These are phyloP conservation scores for Paraphaeosphaeria sporulosa DNA, from an alignment of 2,329 filamentous ascomycete genomes.

Conservation along the genomic window DNA sequence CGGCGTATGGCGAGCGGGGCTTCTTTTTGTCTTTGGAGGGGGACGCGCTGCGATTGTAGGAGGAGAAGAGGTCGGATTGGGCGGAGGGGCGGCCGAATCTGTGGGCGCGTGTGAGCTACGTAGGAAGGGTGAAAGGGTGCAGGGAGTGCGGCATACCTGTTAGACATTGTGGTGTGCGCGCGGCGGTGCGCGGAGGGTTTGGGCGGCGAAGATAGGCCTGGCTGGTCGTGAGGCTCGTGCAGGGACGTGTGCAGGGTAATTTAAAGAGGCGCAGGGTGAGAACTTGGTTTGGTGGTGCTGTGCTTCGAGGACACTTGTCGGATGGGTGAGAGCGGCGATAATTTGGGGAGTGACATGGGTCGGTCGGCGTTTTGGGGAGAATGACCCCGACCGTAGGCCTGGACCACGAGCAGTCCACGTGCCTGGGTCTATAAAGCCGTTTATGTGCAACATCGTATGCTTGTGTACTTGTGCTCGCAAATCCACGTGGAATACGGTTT, in stretches of 20 bases:
- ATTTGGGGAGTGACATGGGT: conserved; percentile 10
- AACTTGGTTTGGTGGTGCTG: neutral
- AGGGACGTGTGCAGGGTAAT: neutral
- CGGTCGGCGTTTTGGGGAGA: conserved; percentile 18
- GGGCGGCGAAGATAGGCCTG: neutral
- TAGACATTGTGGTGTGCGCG: conserved; percentile 30
- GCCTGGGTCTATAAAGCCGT: neutral
- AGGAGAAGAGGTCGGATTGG: conserved; percentile 51
- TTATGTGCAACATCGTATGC: neutral
- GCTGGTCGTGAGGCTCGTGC: too few relatives aligned
- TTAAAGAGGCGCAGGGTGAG: neutral
- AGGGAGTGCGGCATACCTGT: conserved; percentile 16
- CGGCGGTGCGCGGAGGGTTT: neutral
- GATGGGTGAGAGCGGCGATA: conserved; percentile 11
- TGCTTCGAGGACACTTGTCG: conserved; percentile 28
- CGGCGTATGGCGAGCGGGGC: conserved; percentile 29
- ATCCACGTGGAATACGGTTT: too few relatives aligned
- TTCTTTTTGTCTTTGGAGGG: conserved; percentile 46
- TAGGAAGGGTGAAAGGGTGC: neutral
- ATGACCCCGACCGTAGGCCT: conserved; percentile 20
- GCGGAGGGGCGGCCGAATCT: conserved; percentile 40
- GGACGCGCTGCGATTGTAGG: conserved; percentile 48
- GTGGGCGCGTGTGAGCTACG: neutral
- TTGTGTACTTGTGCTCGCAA: neutral
- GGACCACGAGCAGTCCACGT: conserved; percentile 26